Evolutionary conservation across 257 asterid species (phyloP).

Genomic region (Sherardia arvensis): DNA sequence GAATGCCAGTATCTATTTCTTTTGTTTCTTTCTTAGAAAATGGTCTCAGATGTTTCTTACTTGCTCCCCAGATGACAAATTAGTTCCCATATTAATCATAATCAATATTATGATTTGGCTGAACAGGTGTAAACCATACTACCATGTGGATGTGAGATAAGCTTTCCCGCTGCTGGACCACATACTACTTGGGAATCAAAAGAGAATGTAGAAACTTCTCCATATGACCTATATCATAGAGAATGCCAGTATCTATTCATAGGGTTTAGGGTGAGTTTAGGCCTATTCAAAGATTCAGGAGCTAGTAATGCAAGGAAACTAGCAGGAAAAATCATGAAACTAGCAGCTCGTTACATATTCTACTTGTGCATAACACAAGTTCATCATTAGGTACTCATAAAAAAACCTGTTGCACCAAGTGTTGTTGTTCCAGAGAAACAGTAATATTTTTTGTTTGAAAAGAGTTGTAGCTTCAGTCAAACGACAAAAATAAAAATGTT

Average conservation of each 20-base stretch:
- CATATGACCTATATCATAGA: too few species aligned
- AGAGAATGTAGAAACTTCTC: too few species aligned
- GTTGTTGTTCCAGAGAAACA: not conserved
- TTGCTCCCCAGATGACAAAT: not conserved
- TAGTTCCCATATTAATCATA: not conserved
- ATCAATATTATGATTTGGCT: not conserved
- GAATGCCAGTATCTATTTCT: too few species aligned
- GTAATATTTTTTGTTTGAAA: too few species aligned
- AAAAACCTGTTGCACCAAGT: not conserved
- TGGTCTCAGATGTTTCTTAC: not conserved
- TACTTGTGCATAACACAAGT: not conserved
- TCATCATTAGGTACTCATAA: not conserved
- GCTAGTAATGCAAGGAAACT: constrained; percentile 3
- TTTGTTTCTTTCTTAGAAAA: too few species aligned
- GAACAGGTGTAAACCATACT: too few species aligned
- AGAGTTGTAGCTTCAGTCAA: not conserved
- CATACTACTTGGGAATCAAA: too few species aligned
- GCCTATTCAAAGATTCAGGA: constrained; percentile 7
- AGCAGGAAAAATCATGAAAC: not conserved
- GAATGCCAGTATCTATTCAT: too few species aligned
- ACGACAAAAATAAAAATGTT: not conserved
- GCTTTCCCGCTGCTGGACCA: too few species aligned
- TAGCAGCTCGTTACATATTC: not conserved
- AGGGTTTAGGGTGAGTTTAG: too few species aligned
- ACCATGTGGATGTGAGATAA: not conserved